phyloP scores from a whole-genome alignment of 2,329 filamentous ascomycete genomes.

The Malbranchea zuffiana region DNA sequence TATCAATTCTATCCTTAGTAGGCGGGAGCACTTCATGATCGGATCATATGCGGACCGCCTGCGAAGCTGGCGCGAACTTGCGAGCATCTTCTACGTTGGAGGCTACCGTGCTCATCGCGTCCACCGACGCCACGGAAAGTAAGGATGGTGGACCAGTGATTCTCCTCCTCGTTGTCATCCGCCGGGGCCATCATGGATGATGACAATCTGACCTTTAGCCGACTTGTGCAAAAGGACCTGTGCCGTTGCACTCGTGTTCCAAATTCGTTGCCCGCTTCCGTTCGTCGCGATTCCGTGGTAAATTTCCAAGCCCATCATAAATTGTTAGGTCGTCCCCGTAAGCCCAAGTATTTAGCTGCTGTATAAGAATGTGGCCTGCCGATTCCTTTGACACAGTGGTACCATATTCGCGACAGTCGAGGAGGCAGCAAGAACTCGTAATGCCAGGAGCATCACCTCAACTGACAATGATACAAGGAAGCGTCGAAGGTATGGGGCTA shows the following conservation, averaged over 20 bases:
- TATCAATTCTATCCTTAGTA: too few relatives aligned
- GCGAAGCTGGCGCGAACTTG: too few relatives aligned
- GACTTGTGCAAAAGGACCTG: slow-evolving; percentile 6
- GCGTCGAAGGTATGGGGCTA: slow-evolving; percentile 5
- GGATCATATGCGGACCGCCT: too few relatives aligned
- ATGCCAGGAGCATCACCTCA: slow-evolving; percentile 24
- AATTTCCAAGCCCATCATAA: slow-evolving; percentile 34
- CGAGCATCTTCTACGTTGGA: too few relatives aligned
- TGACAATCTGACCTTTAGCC: too few relatives aligned
- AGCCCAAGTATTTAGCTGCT: slow-evolving; percentile 39
- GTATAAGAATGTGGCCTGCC: slow-evolving; percentile 25
- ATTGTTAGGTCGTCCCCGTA: slow-evolving; percentile 40
- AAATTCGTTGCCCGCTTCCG: slow-evolving; percentile 4
- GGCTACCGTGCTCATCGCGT: too few relatives aligned
- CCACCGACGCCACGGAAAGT: too few relatives aligned
- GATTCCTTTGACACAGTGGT: slow-evolving; percentile 37
- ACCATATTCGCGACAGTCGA: slow-evolving; percentile 37
- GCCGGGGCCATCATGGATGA: slow-evolving; percentile 34
- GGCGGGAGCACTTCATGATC: too few relatives aligned
- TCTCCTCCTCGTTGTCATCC: slow-evolving; percentile 17
- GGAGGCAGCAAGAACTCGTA: slow-evolving; percentile 33
- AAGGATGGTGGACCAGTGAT: too few relatives aligned
- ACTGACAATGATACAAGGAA: slow-evolving; percentile 17
- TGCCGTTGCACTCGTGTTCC: slow-evolving; percentile 7
- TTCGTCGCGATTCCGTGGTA: slow-evolving; percentile 30